Evolutionary conservation across 2,329 filamentous ascomycete species (phyloP).

Genomic region (Aureobasidium leucospermi): DNA sequence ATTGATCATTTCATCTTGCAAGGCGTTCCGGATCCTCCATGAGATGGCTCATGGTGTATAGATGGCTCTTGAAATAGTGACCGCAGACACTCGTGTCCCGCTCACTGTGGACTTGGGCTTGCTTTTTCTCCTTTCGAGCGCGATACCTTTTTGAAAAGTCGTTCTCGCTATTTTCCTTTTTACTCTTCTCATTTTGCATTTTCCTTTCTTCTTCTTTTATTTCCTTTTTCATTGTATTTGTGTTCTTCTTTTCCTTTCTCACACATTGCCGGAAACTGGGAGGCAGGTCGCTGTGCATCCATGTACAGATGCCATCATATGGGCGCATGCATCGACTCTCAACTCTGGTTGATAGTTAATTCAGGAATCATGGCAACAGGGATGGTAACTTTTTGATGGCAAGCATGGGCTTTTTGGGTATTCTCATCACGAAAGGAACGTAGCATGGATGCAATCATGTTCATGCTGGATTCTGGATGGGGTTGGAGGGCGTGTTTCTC

Average conservation of each 20-base stretch:
- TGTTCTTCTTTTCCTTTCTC: conserved; percentile 2
- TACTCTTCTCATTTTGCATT: background rate
- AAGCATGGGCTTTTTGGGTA: background rate
- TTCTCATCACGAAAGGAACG: background rate
- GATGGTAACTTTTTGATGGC: background rate
- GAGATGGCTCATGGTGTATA: conserved; percentile 10
- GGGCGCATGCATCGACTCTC: conserved; percentile 8
- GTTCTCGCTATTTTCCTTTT: conserved; percentile 8
- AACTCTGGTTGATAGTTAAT: conserved; percentile 7
- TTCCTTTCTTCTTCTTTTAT: background rate
- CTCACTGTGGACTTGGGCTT: background rate
- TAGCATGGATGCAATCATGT: background rate
- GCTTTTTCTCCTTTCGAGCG: background rate
- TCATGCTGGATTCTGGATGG: conserved; percentile 6
- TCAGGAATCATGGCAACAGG: background rate
- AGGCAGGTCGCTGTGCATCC: background rate
- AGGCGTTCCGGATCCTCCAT: conserved; percentile 9
- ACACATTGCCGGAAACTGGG: background rate
- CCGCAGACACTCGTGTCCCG: background rate
- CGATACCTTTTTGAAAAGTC: background rate
- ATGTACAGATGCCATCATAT: background rate
- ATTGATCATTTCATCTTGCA: conserved; percentile 11
- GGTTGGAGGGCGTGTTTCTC: background rate
- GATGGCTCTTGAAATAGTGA: background rate
- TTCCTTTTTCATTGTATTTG: background rate